Evolutionary conservation across 2,329 filamentous ascomycete genomes (phyloP).

Genomic region (Dactylonectria macrodidyma): DNA sequence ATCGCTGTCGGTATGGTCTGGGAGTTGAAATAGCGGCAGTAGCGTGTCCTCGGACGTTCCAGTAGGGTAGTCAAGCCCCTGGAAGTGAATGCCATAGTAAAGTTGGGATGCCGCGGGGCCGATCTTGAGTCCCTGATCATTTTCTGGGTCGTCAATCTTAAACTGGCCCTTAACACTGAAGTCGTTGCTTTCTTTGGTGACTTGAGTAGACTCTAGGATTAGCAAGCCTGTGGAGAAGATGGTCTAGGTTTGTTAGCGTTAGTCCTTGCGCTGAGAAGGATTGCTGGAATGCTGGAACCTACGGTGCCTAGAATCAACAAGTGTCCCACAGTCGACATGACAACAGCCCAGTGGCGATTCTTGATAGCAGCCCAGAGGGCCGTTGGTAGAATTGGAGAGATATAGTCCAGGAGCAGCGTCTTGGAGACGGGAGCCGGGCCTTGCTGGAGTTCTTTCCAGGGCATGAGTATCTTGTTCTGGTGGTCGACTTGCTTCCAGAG

Average conservation of each 20-base stretch:
- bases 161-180: conserved; percentile 37
- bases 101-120: conserved; percentile 36
- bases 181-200: conserved; percentile 37
- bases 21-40: conserved; percentile 32
- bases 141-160: conserved; percentile 27
- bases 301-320: conserved; percentile 48
- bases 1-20: conserved; percentile 14
- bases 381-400: conserved; percentile 45
- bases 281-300: conserved; percentile 20
- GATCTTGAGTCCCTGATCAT: conserved; percentile 22
- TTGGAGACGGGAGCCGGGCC: conserved; percentile 35
- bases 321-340: conserved; percentile 43
- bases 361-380: conserved; percentile 43
- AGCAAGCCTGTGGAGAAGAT: conserved; percentile 51
- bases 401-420: conserved; percentile 50
- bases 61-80: conserved; percentile 36
- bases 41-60: conserved; percentile 36
- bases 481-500: conserved; percentile 52
- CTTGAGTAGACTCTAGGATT: conserved; percentile 45
- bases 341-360: conserved; percentile 46
- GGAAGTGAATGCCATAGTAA: conserved; percentile 39
- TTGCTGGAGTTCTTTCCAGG: conserved; percentile 47
- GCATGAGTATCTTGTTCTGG: conserved; percentile 44
- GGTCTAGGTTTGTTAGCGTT: conserved; percentile 32
- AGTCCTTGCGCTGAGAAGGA: neutral